Conservation (phyloP, 2,329 filamentous ascomycete species). For the Sarocladium strictum region DNA sequence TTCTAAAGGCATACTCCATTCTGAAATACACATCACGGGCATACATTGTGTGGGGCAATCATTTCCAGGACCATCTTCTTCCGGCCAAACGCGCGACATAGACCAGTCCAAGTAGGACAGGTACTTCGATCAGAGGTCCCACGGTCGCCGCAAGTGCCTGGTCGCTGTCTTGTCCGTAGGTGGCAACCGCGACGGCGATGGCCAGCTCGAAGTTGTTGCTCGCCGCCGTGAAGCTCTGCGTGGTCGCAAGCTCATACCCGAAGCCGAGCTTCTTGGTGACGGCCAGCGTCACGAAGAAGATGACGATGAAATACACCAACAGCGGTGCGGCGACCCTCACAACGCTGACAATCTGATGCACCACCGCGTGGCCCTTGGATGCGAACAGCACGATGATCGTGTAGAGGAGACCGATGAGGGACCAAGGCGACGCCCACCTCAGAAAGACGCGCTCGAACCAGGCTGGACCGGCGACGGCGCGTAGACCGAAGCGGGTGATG, state of each 20-base stretch:
- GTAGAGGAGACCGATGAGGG: slow-evolving; percentile 76
- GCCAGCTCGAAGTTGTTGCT: slow-evolving; percentile 94
- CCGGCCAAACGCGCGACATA: slow-evolving; percentile 62
- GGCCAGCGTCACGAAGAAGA: slow-evolving; percentile 66
- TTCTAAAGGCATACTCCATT: no score
- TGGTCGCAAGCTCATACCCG: slow-evolving; percentile 62
- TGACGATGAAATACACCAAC: slow-evolving; percentile 70
- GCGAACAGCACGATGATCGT: slow-evolving; percentile 84
- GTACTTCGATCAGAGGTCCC: slow-evolving; percentile 80
- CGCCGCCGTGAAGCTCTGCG: slow-evolving; percentile 82
- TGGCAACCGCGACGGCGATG: slow-evolving; percentile 80
- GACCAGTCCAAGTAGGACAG: slow-evolving; percentile 70
- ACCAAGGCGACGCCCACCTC: slow-evolving; percentile 64
- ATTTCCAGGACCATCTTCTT: slow-evolving; percentile 45
- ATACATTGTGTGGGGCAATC: background rate
- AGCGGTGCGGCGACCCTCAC: slow-evolving; percentile 75
- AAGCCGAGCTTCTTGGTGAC: slow-evolving; percentile 63
- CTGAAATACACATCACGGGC: background rate
- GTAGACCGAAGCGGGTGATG: slow-evolving; percentile 62
- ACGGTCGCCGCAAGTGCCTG: slow-evolving; percentile 80
- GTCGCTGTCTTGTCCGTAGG: slow-evolving; percentile 70
- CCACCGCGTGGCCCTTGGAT: slow-evolving; percentile 69
- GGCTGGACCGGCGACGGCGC: slow-evolving; percentile 42
- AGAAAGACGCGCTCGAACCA: slow-evolving; percentile 68
- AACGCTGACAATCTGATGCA: slow-evolving; percentile 78